A percentile compares a stretch with the other conserved stretches of the same genome.
These are phyloP conservation scores for Talaromyces atroroseus DNA, from an alignment of 2,329 filamentous ascomycete genomes.

Conservation along the genomic window DNA sequence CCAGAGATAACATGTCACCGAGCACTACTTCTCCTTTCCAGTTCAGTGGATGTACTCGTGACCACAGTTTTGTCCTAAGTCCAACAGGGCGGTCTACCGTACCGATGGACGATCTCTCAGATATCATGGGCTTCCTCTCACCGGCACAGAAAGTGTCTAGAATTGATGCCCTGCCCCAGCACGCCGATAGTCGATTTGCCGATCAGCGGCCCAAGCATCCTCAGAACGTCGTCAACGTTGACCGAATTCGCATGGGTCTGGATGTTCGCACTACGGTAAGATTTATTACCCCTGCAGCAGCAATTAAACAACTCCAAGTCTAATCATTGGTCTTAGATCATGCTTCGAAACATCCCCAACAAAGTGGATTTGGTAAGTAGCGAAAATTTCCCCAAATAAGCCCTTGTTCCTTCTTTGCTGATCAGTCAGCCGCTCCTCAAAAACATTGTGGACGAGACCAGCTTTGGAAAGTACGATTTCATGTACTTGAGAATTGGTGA, in stretches of 20 bases:
- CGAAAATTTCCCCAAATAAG: background rate
- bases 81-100: slow-evolving; percentile 38
- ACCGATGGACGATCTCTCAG: slow-evolving; percentile 29
- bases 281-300: slow-evolving; percentile 12
- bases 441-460: slow-evolving; percentile 69
- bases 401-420: slow-evolving; percentile 8
- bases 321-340: slow-evolving; percentile 56
- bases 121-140: slow-evolving; percentile 22
- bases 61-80: slow-evolving; percentile 21
- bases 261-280: slow-evolving; percentile 71
- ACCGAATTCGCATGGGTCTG: slow-evolving; percentile 51
- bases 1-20: slow-evolving; percentile 6
- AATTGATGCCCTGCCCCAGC: slow-evolving; percentile 24
- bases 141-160: slow-evolving; percentile 2
- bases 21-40: background rate
- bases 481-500: slow-evolving; percentile 81
- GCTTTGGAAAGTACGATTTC: slow-evolving; percentile 83
- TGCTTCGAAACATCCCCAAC: slow-evolving; percentile 93
- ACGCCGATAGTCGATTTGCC: slow-evolving; percentile 22
- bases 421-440: slow-evolving; percentile 61
- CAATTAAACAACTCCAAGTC: slow-evolving; percentile 7
- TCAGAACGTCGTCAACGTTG: slow-evolving; percentile 42
- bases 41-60: slow-evolving; percentile 4
- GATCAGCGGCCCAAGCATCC: slow-evolving; percentile 28
- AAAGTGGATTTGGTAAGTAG: slow-evolving; percentile 61